Evolutionary conservation across 2,329 filamentous ascomycete species (phyloP), one percentile per base, ranked within the genome.

Genomic region (Intubia oerlemansii): DNA sequence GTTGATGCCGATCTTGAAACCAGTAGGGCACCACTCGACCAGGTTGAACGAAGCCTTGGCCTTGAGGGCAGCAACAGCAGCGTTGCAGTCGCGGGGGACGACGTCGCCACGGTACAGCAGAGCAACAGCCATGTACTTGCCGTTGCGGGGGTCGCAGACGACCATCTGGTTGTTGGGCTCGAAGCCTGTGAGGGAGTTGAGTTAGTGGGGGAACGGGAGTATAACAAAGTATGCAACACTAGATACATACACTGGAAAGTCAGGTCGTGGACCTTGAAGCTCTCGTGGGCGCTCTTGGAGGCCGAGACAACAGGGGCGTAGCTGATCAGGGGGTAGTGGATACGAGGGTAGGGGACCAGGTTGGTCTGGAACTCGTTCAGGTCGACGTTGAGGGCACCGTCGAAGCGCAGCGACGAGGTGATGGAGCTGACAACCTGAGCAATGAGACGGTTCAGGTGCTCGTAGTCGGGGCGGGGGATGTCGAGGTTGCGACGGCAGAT

Each of bases 161-260:
- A 77, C 72, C 71, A 78, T 77, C 54, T 77, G 72, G 61, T 77
- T 77, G 62, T 75, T 75, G 40, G 71, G 72, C 56, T 78, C 71
- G 45, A 77, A 77, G 54, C 71, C 69, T 75, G 32, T n/a, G n/a
- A n/a, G n/a, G n/a, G 5, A 20, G 13, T 5, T 14, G 14, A n/a
- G 28, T 33, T 18, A 33, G 32, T 6, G 13, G n/a, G 2, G n/a
- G 24, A 15, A 17, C 28, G 3, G 9, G 6, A 23, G 10, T n/a
- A 15, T 14, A 24, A 10, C 17, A 10, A 21, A 10, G 18, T 25
- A 30, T 17, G 17, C 22, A 6, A 24, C 6, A 13, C 15, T 1
- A 5, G 11, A 5, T 4, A 56, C 64, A 46, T 58, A 76, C 71
- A 76, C 50, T 76, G 70, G 55, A 75, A 69, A 45, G 71, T 77